phyloP scores from a whole-genome alignment of 345 rosid species.

The Syzygium jambos region DNA sequence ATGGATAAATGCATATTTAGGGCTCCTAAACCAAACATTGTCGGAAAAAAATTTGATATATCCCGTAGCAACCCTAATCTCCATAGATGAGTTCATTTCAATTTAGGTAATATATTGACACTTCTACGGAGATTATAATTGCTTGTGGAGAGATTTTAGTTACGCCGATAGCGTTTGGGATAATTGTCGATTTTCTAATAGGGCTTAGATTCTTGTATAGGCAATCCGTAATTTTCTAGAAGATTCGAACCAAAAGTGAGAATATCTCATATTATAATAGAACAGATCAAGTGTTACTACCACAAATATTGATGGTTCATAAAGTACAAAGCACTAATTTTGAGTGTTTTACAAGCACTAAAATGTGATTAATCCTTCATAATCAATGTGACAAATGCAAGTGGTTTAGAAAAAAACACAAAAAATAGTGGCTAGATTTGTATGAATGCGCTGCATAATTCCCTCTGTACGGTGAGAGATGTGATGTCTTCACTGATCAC shows the following conservation, averaged over 20 bases:
- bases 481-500: accelerated
- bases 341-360: background rate
- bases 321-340: background rate
- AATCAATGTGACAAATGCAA: background rate
- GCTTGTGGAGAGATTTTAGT: background rate
- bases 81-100: background rate
- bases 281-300: background rate
- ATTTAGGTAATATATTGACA: background rate
- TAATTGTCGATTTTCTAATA: background rate
- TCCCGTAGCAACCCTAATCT: background rate
- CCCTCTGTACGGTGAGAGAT: background rate
- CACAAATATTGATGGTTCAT: background rate
- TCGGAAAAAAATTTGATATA: background rate
- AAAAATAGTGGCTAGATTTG: background rate
- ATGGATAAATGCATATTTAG: background rate
- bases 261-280: background rate
- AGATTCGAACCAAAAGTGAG: background rate
- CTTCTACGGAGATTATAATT: background rate
- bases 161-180: background rate
- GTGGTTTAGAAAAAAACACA: background rate
- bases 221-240: background rate
- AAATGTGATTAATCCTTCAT: background rate
- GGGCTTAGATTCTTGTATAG: background rate
- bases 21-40: background rate
- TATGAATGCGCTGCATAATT: too few species aligned